A percentile compares a stretch with the other conserved stretches of the same genome.
Conservation (phyloP, 2,329 filamentous ascomycete genomes). For the Diaporthe amygdali region DNA sequence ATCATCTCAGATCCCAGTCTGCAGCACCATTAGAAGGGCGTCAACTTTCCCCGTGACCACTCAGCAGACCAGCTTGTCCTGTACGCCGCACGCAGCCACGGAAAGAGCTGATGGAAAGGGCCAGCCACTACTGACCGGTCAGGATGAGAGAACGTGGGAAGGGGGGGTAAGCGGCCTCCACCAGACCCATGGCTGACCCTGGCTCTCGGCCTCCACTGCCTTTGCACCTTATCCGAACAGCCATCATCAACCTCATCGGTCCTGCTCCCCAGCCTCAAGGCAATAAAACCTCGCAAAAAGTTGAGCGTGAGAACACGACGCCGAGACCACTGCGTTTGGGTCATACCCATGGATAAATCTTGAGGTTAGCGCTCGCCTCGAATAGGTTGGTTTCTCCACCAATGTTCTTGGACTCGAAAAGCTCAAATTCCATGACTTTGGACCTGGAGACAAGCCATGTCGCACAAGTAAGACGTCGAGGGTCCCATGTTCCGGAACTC, state of each 20-base stretch:
- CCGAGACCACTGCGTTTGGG: not conserved
- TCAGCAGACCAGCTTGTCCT: slow-evolving; percentile 18
- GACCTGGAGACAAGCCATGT: slow-evolving; percentile 12
- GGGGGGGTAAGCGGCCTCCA: slow-evolving; percentile 13
- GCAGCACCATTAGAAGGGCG: not conserved
- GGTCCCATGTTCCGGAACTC: slow-evolving; percentile 1
- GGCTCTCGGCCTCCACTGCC: not conserved
- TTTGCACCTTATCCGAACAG: not conserved
- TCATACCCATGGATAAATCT: not conserved
- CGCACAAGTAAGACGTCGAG: slow-evolving; percentile 18
- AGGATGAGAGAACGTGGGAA: not conserved
- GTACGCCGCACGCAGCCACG: slow-evolving; percentile 21
- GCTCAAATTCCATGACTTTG: slow-evolving; percentile 5
- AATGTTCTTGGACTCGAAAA: slow-evolving; percentile 14
- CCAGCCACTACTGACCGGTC: not conserved
- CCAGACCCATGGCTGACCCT: not conserved
- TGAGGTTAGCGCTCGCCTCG: not conserved
- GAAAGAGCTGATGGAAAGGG: not conserved
- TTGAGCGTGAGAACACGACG: not conserved
- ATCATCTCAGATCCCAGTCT: not conserved
- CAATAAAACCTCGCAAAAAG: not conserved
- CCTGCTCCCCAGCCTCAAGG: not conserved
- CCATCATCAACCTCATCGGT: slow-evolving; percentile 4
- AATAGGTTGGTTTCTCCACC: slow-evolving; percentile 22
- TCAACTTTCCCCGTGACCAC: slow-evolving; percentile 7